Evolutionary conservation across 225 moss, liverwort and hornwort species (phyloP).

Genomic region (Marchantia polymorpha): DNA sequence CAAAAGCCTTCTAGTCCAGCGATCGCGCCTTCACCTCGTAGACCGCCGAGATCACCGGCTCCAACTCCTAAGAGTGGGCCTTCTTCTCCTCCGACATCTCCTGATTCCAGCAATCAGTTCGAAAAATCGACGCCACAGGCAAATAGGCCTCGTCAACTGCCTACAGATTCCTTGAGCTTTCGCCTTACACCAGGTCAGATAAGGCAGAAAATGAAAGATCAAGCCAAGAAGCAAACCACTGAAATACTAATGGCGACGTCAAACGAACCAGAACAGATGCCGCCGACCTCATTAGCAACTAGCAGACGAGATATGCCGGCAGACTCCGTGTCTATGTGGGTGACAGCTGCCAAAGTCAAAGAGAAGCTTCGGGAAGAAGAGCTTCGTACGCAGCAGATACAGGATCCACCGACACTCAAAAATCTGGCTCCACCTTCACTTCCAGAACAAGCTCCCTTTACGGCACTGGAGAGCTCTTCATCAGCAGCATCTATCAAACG

Average conservation of each 20-base stretch:
- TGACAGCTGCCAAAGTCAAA: not conserved
- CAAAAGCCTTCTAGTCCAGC: not conserved
- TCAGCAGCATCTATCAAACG: too few species aligned
- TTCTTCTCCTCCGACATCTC: not conserved
- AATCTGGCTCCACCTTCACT: too few species aligned
- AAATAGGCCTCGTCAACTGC: not conserved
- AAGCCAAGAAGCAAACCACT: not conserved
- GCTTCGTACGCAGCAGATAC: not conserved
- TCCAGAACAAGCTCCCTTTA: too few species aligned
- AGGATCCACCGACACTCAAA: too few species aligned
- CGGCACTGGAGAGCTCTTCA: too few species aligned
- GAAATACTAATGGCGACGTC: not conserved
- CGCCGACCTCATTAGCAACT: not conserved
- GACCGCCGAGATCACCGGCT: not conserved
- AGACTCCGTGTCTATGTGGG: constrained; percentile 4
- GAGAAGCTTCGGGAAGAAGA: not conserved
- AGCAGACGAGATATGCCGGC: not conserved
- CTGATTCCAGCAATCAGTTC: not conserved
- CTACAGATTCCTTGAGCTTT: constrained; percentile 1
- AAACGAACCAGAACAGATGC: not conserved
- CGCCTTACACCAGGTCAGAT: not conserved
- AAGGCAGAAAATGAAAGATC: not conserved
- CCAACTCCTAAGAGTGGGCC: not conserved
- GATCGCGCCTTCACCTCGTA: not conserved
- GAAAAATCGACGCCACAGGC: not conserved